Evolutionary conservation across 306 rosid genomes (phyloP).

Genomic region (Mimosa bimucronata): DNA sequence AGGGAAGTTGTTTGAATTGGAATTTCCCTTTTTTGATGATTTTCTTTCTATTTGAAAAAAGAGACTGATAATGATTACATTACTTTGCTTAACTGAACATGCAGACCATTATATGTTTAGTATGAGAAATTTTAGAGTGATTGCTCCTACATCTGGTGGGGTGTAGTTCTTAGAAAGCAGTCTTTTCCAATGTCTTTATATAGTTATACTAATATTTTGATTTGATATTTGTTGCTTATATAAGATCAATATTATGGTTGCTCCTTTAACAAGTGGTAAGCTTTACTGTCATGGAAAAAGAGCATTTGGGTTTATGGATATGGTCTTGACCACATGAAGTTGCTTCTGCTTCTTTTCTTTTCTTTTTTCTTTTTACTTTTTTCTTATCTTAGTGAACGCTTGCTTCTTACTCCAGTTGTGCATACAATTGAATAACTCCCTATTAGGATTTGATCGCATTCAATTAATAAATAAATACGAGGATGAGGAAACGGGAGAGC

Average conservation of each 20-base stretch:
- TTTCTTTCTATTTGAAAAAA: slow-evolving; percentile 4
- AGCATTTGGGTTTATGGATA: not conserved
- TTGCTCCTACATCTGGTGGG: not conserved
- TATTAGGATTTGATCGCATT: not conserved
- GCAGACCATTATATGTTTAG: not conserved
- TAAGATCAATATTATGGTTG: not conserved
- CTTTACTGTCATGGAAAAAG: not conserved
- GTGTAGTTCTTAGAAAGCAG: not conserved
- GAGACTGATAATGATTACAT: slow-evolving; percentile 1
- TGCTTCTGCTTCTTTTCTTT: not conserved
- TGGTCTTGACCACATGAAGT: not conserved
- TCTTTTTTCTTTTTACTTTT: too few species aligned
- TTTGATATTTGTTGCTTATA: not conserved
- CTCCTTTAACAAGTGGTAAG: not conserved
- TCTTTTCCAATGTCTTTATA: not conserved
- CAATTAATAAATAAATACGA: not conserved
- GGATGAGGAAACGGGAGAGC: too few species aligned
- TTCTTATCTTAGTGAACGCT: not conserved
- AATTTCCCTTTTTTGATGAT: slow-evolving; percentile 14
- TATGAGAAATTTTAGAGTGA: not conserved
- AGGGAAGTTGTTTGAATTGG: not conserved
- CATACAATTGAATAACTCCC: not conserved
- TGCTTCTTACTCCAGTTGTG: not conserved
- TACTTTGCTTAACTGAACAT: slow-evolving; percentile 8
- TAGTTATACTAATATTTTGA: not conserved